Evolutionary conservation across 352 stramenopile species (phyloP).

Genomic region (Globisporangium nagaii): DNA sequence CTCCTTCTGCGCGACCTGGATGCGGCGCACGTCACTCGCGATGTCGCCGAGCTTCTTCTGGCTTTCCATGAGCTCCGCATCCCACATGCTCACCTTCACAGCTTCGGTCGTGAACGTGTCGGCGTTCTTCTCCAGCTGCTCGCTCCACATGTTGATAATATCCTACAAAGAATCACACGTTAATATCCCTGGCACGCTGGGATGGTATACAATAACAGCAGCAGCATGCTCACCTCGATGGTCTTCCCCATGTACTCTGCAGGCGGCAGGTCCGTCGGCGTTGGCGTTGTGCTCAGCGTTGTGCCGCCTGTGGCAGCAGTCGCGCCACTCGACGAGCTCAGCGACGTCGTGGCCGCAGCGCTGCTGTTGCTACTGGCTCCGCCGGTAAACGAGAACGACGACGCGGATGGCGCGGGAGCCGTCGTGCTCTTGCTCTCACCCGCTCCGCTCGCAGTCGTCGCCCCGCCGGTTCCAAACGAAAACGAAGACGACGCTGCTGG

Average conservation of each 20-base stretch:
- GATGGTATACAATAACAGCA: neutral
- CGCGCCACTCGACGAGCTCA: constrained; percentile 3
- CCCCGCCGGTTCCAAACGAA: neutral
- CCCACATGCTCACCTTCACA: constrained; percentile 85
- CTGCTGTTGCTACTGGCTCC: constrained; percentile 1
- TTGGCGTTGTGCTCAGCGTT: constrained; percentile 24
- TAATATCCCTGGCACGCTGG: neutral
- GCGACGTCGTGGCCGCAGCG: constrained; percentile 16
- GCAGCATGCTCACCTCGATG: constrained; percentile 44
- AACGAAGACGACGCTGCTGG: neutral
- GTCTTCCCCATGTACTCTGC: constrained; percentile 84
- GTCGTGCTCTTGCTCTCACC: constrained; percentile 3
- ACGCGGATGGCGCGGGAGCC: neutral
- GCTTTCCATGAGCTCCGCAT: constrained; percentile 80
- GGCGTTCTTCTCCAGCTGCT: constrained; percentile 79
- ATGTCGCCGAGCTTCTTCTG: constrained; percentile 82
- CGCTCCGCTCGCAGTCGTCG: neutral
- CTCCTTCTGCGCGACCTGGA: constrained; percentile 84
- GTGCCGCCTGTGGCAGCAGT: neutral
- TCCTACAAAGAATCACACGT: constrained; percentile 27
- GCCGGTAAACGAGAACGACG: constrained; percentile 6
- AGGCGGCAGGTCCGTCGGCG: constrained; percentile 56
- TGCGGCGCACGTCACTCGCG: constrained; percentile 74
- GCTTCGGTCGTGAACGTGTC: constrained; percentile 86
- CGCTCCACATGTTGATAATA: constrained; percentile 89